Evolutionary conservation across 1,284 basidiomycete species (phyloP), one percentile per base, ranked within the genome.

Genomic region (Pseudozyma thailandica): DNA sequence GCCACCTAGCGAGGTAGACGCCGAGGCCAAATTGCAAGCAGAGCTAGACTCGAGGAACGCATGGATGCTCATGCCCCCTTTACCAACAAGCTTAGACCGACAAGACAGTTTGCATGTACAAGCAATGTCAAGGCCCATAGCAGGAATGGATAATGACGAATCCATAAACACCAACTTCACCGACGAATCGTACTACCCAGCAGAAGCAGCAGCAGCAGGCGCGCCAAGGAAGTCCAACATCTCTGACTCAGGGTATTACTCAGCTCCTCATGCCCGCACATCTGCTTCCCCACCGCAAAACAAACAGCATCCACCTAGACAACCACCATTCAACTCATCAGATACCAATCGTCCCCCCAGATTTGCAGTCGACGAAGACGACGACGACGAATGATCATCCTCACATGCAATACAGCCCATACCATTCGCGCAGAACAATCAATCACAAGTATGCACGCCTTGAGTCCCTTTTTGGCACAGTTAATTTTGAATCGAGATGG

Each of bases 211-310:
- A 21, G 26, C 31, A 33, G 23, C 31, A 26, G 44, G 21, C 5
- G 44, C 21, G 2, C 47, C 65, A 2, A 39, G 59, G 23, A 57
- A 62, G 37, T 69, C 65, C 3, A 57, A 64, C 50, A 46, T 64
- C 33, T 64, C 60, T 5, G 68, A 71, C 44, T 71, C 68, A 25
- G 61, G 61, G 3, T 61, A 64, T 38, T 38, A 64, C 13, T 64
- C 68, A 1, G 57, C 42, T 9, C 49, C 46, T 4, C 38, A 38
- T 7, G 30, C 31, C 8, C 28, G 15, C 20, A 35, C 30, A 2
- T 52, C 53, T 2, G 18, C 27, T 6, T 50, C 56, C 2, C 43
- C 57, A 3, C 44, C 63, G 10, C 46, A 49, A 23, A 43, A 31
- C 12, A 16, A 41, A 25, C 51, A 23, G 18, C 48, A 41, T 12